Conservation (phyloP, 208 protist genomes). For the Entamoeba histolytica region DNA sequence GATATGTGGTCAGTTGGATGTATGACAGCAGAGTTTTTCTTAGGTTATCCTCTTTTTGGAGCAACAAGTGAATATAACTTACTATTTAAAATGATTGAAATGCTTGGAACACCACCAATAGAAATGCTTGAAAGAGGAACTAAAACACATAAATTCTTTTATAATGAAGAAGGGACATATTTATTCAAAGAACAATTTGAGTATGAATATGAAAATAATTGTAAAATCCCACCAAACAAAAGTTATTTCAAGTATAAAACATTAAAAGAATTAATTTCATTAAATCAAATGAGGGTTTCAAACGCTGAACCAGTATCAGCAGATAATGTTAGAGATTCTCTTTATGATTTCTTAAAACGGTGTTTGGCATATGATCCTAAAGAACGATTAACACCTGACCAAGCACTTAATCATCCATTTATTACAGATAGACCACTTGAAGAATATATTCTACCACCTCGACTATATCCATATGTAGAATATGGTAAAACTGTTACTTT, state of each 20-base stretch:
- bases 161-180: background rate
- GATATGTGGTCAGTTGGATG: constrained; percentile 94
- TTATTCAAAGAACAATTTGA: background rate
- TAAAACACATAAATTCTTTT: background rate
- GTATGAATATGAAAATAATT: background rate
- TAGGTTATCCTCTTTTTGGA: constrained; percentile 63
- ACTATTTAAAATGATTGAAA: background rate
- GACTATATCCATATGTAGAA: background rate
- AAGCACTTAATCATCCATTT: background rate
- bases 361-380: background rate
- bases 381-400: background rate
- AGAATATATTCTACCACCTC: background rate
- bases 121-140: background rate
- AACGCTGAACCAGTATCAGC: background rate
- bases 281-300: background rate
- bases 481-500: background rate
- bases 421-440: background rate
- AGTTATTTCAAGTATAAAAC: background rate
- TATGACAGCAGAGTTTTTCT: constrained; percentile 71
- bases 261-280: background rate
- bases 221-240: background rate
- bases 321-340: background rate
- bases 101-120: background rate
- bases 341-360: background rate
- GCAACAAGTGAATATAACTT: constrained; percentile 56